Base-by-base conservation (phyloP, 2,329 filamentous ascomycete species). In the Beauveria asiatica region DNA sequence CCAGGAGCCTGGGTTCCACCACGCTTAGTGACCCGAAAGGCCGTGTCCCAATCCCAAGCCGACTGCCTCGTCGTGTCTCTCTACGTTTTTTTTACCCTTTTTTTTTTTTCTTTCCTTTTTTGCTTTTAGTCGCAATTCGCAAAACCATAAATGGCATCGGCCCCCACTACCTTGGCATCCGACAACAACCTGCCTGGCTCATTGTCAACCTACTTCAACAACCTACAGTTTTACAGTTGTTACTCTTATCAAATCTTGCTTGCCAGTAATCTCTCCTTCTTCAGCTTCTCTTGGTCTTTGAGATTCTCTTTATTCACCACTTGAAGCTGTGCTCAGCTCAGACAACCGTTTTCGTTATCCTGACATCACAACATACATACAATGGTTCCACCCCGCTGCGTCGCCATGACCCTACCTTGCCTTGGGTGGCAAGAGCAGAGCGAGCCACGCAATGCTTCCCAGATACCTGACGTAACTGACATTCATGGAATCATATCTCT, bases 61-160 rank as follows among this genome's bases (percentile, higher is more conserved):
- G 42, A 37, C 59, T 56, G 37, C 45, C 51, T 52, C 21, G 46
- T 52, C 33, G 21, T 63, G 52, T 65, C 64, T 63, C 19, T n/a
- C 37, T 54, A 25, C 27, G 33, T 51, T 30, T 51, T 51, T 59
- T 51, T 45, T 59, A 45, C 41, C 41, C 41, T 42, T 19, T 42
- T 19, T 17, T 19, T 17, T 41, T 42, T 19, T 42, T 19, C 54
- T 39, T 49, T 19, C 16, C 39, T 49, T 46, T 33, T 56, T 58
- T 54, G 57, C 49, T 59, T 54, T 56, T 61, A 57, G 59, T 57
- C 33, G 39, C 53, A 57, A 57, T 61, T 54, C 48, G 62, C 63
- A 64, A 71, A 72, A 70, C 63, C 68, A 72, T 72, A 72, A 72
- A 73, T 69, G 63, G 61, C 65, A 66, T 65, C 62, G 64, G 65